Evolutionary conservation across 1,284 basidiomycete genomes (phyloP).

Genomic region (Rhodotorula sp.): DNA sequence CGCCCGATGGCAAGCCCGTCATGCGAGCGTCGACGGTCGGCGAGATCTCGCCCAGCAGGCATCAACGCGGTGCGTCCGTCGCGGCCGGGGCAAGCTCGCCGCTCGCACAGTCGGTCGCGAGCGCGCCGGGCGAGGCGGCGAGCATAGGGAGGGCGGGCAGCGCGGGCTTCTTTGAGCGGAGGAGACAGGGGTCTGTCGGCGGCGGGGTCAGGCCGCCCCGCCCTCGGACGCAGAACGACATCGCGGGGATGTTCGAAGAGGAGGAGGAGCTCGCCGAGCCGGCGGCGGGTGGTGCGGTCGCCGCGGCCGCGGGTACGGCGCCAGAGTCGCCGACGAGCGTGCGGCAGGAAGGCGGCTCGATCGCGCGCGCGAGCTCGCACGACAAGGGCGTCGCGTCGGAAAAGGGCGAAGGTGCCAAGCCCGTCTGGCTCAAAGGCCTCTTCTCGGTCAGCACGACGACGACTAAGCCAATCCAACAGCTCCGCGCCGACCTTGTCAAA

Average conservation of each 20-base stretch:
- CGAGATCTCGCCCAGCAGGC: constrained; percentile 40
- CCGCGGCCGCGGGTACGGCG: constrained; percentile 5
- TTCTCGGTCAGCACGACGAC: constrained; percentile 84
- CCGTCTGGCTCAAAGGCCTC: constrained; percentile 51
- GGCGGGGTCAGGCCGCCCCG: constrained; percentile 61
- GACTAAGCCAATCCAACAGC: constrained; percentile 76
- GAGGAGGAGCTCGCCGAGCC: constrained; percentile 16
- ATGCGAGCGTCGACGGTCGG: constrained; percentile 43
- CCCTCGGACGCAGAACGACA: constrained; percentile 54
- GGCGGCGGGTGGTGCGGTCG: background rate
- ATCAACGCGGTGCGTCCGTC: constrained; percentile 37
- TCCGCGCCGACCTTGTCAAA: constrained; percentile 79
- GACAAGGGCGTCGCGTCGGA: constrained; percentile 4
- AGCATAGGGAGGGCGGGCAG: constrained; percentile 16
- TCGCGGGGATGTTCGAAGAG: constrained; percentile 35
- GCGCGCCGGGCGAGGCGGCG: background rate
- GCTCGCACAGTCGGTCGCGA: constrained; percentile 4
- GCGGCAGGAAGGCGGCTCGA: constrained; percentile 29
- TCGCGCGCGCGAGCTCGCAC: constrained; percentile 10
- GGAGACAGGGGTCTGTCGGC: constrained; percentile 32
- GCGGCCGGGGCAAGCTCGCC: constrained; percentile 15
- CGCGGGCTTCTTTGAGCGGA: constrained; percentile 22
- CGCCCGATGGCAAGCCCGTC: constrained; percentile 39
- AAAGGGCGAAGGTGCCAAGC: constrained; percentile 29
- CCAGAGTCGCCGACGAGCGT: constrained; percentile 34